Base-by-base conservation (phyloP, 1,284 basidiomycete genomes). In the Heimioporus retisporus region DNA sequence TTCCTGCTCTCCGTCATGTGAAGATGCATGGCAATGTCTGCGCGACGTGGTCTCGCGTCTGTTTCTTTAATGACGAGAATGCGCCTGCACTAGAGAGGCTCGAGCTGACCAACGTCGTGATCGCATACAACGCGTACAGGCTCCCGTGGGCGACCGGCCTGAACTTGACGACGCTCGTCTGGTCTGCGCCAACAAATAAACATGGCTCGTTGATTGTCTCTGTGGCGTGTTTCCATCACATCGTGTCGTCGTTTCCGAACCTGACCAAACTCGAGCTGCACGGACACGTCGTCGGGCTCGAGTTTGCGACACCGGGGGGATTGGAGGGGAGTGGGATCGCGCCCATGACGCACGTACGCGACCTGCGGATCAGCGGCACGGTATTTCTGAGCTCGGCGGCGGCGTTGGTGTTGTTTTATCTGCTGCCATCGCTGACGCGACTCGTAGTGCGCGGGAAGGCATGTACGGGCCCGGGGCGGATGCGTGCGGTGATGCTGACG, bases 111-210 rank as follows among this genome's bases (percentile, higher is more conserved):
- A 75, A 75, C 60, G 59, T 74, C 48, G 65, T 64, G 35, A 59
- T 75, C 25, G 59, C 70, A 19, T 51, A 60, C 44, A 15, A 72
- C 25, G 35, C 44, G 19, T 44, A 43, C 44, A 61, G 51, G 40
- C 61, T 72, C 8, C 51, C 61, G 3, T 73, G 64, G 67, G 73
- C 64, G 18, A 51, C 44, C 3, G 58, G 70, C 7, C 28, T 59
- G 46, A 74, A 65, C 50, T 46, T 73, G 44, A 75, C 72, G 14
- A 73, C 67, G 25, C 72, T 73, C 23, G 73, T 75, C 15, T 73
- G 73, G 72, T 28, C 64, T 13, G 72, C 73, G 14, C 68, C 73
- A 4, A n/a, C 16, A 4, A 60, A 64, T 35, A 40, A 57, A 6
- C n/a, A 58, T 2, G 64, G 67, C 16, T 66, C 73, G 25, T 57